Evolutionary conservation across 2,329 filamentous ascomycete genomes (phyloP).

Genomic region (Orbilia brochopaga): DNA sequence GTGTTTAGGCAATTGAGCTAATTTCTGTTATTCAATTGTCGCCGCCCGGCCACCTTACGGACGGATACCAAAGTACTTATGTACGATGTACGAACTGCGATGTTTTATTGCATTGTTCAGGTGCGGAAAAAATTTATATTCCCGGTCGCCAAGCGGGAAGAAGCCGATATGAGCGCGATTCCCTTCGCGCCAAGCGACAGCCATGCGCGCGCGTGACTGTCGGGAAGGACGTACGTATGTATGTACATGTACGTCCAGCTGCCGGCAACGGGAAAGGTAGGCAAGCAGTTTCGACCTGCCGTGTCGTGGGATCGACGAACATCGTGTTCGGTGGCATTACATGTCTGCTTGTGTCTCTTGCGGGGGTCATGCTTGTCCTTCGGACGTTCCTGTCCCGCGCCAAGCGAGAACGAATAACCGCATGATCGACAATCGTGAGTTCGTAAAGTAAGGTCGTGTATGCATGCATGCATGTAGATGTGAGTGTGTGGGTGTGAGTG

Average conservation of each 20-base stretch:
- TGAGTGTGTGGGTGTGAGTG: no score
- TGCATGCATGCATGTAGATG: no score
- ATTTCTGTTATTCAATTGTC: no score
- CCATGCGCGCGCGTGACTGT: neutral
- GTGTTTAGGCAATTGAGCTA: no score
- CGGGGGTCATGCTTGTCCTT: slow-evolving; percentile 18
- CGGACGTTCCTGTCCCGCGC: slow-evolving; percentile 32
- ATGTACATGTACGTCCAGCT: slow-evolving; percentile 1
- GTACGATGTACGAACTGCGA: neutral
- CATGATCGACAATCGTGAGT: slow-evolving; percentile 6
- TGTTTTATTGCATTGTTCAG: neutral
- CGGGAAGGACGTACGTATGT: neutral
- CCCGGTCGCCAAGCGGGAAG: slow-evolving; percentile 6
- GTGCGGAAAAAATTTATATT: neutral
- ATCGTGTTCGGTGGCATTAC: slow-evolving; percentile 11
- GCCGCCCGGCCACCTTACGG: no score
- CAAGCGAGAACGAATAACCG: slow-evolving; percentile 25
- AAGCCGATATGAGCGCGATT: neutral
- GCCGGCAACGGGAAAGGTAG: slow-evolving; percentile 1
- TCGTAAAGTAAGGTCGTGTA: neutral
- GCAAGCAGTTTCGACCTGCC: neutral
- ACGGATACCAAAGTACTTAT: no score
- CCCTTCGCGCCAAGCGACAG: neutral
- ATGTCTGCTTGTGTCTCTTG: neutral
- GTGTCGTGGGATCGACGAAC: neutral